These are phyloP conservation scores for Populus deltoides DNA, from an alignment of 345 rosid genomes.

Conservation along the genomic window DNA sequence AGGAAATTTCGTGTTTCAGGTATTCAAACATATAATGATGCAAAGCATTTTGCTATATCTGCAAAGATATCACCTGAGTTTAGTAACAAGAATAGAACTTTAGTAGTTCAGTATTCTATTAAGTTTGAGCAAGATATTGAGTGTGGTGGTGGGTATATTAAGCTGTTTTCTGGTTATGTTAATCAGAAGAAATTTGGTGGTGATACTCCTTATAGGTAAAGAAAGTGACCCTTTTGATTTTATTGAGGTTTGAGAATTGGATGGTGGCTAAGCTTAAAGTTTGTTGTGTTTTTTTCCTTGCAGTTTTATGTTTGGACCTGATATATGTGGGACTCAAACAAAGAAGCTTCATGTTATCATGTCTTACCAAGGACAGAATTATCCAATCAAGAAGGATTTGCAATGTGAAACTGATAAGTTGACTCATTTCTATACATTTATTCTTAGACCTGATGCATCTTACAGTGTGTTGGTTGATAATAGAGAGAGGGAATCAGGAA, in stretches of 20 bases:
- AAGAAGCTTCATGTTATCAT: constrained; percentile 85
- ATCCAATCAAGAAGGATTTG: constrained; percentile 79
- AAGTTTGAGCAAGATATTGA: constrained; percentile 89
- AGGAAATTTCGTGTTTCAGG: constrained; percentile 40
- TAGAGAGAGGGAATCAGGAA: constrained; percentile 82
- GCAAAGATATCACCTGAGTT: constrained; percentile 77
- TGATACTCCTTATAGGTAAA: constrained; percentile 93
- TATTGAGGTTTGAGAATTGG: background rate
- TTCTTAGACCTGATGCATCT: constrained; percentile 87
- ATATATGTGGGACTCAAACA: constrained; percentile 84
- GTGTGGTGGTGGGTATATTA: constrained; percentile 95
- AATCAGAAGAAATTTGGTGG: constrained; percentile 98
- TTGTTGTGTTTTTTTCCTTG: constrained; percentile 2
- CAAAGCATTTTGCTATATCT: constrained; percentile 79
- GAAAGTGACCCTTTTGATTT: background rate
- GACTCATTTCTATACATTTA: constrained; percentile 90
- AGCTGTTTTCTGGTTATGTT: constrained; percentile 89
- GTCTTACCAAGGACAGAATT: constrained; percentile 94
- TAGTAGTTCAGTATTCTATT: constrained; percentile 81
- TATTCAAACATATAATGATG: constrained; percentile 81
- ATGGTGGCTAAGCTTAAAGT: background rate
- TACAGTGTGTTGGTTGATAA: constrained; percentile 81
- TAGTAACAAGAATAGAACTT: constrained; percentile 80
- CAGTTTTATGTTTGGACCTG: constrained; percentile 99
- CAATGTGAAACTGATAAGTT: constrained; percentile 93